Percentiles rank a stretch among this genome's conserved stretches.
These are phyloP conservation scores for Suillus ampliporus DNA, from an alignment of 768 basidiomycete species.

Conservation along the genomic window DNA sequence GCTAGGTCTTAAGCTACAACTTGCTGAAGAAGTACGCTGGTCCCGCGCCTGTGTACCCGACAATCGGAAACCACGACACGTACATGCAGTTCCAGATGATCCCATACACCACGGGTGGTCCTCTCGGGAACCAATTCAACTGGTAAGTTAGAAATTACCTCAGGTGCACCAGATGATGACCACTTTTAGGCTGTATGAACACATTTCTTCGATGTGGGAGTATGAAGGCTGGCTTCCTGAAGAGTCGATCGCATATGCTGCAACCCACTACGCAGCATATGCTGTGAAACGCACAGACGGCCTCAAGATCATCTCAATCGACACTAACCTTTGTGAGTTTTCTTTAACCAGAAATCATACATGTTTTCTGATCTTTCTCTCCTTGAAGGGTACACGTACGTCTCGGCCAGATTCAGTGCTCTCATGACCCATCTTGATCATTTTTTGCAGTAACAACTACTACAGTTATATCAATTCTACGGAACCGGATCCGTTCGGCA, in stretches of 20 bases:
- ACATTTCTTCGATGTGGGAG: conserved; percentile 51
- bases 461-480: conserved; percentile 56
- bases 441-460: conserved; percentile 42
- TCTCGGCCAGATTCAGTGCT: background rate
- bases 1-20: conserved; percentile 62
- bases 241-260: conserved; percentile 42
- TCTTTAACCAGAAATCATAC: background rate
- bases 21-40: conserved; percentile 63
- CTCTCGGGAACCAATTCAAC: conserved; percentile 44
- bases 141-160: conserved; percentile 36
- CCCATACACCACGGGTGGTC: conserved; percentile 43
- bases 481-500: conserved; percentile 51
- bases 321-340: conserved; percentile 54
- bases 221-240: conserved; percentile 51
- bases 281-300: conserved; percentile 49
- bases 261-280: conserved; percentile 54
- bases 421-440: background rate
- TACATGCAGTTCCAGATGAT: conserved; percentile 50
- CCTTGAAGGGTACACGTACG: conserved; percentile 41
- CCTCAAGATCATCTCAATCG: conserved; percentile 54
- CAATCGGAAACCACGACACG: conserved; percentile 77
- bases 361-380: background rate
- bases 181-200: conserved; percentile 51
- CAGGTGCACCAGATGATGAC: background rate
- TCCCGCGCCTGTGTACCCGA: conserved; percentile 68